These are phyloP conservation scores for Botryotinia globosa DNA, from an alignment of 2,329 filamentous ascomycete genomes.

Conservation along the genomic window DNA sequence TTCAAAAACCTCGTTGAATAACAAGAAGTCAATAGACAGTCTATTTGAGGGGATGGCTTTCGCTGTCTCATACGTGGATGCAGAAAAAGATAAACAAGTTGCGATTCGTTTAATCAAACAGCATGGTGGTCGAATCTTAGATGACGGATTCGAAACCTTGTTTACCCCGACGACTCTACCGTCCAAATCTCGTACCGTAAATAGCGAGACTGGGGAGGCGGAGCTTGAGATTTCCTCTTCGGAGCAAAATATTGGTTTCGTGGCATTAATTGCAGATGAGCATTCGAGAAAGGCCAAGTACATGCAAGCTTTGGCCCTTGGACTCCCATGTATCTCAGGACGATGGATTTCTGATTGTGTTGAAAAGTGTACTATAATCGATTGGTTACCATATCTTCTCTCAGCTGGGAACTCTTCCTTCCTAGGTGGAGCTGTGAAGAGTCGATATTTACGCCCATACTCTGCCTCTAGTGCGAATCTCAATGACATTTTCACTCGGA, in stretches of 20 bases:
- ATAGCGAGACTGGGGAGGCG: slow-evolving; percentile 24
- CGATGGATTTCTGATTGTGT: slow-evolving; percentile 79
- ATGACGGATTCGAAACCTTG: slow-evolving; percentile 75
- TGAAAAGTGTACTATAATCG: slow-evolving; percentile 56
- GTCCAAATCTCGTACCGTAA: slow-evolving; percentile 24
- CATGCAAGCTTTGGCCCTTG: slow-evolving; percentile 88
- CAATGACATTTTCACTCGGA: slow-evolving; percentile 52
- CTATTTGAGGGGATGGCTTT: slow-evolving; percentile 84
- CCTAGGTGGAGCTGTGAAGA: slow-evolving; percentile 73
- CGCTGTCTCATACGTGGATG: slow-evolving; percentile 68
- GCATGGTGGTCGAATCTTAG: slow-evolving; percentile 70
- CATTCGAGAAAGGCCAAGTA: slow-evolving; percentile 88
- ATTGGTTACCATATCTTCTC: slow-evolving; percentile 80
- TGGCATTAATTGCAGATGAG: slow-evolving; percentile 79
- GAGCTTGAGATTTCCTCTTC: slow-evolving; percentile 54
- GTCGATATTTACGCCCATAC: slow-evolving; percentile 64
- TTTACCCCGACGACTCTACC: slow-evolving; percentile 51
- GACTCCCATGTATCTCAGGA: slow-evolving; percentile 78
- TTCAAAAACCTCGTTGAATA: neutral
- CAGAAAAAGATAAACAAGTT: slow-evolving; percentile 53
- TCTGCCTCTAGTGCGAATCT: slow-evolving; percentile 56
- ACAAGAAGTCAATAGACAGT: neutral
- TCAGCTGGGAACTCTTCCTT: slow-evolving; percentile 78
- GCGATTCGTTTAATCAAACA: slow-evolving; percentile 62
- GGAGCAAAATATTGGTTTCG: slow-evolving; percentile 64